Evolutionary conservation across 164 flowering plant species (phyloP), one percentile per base, ranked within the genome.

Genomic region (Chloranthus sessilifolius): DNA sequence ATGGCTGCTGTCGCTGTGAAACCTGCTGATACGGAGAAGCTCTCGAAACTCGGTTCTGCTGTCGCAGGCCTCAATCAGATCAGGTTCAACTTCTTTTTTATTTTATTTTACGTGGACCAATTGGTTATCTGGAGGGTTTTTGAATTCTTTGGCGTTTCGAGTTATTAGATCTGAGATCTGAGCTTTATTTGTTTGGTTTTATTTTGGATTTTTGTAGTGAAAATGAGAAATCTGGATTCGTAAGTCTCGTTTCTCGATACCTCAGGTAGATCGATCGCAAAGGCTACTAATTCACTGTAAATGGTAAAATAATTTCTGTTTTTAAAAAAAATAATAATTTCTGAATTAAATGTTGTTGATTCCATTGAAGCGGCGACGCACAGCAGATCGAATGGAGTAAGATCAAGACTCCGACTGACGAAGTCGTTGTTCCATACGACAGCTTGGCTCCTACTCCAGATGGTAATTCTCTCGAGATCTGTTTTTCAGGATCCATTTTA

Each of bases 351-450:
- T 40, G 3, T 38, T 8, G 7, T 30, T 11, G 36, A 29, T 21
- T 22, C 23, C 22, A n/a, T 43, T 50, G 33, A 52, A 88, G 99
- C 60, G 97, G 99, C 9, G 99, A 94, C 67, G 99, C 90, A 0
- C 78, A 87, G 37, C 75, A 87, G 35, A 70, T 94, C 9, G 96
- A 94, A 21, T 94, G 99, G 99, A 85, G 87, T 46, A 89, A 89
- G 82, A 94, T 94, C 73, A 65, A 89, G 64, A 94, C 99, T 10
- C 99, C 99, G 2, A 94, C 97, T 24, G 96, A 89, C 55, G 84
- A 89, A 37, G 81, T 89, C 1, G 99, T 94, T 28, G 94, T 94
- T 60, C 99, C 99, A 26, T 94, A 86, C 43, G 90, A 89, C 4
- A 65, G 43, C 59, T 60, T 94, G 50, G 76, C 80, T 26, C 76